Base-by-base conservation (phyloP, 495 filamentous ascomycete species). In the Aspergillus baeticus region DNA sequence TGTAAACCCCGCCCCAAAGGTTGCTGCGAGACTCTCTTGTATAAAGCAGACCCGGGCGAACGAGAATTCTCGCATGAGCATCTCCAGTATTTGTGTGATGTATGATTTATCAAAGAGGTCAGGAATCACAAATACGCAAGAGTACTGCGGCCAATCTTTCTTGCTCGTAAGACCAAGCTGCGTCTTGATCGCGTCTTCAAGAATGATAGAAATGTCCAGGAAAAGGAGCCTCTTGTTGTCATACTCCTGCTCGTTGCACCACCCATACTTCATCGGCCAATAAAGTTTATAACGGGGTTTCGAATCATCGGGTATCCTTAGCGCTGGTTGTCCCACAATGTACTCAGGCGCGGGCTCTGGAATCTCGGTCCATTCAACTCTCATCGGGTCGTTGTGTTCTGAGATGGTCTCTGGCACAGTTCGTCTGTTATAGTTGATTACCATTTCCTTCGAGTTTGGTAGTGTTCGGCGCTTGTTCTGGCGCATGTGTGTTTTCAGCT, bases 281-380 rank as follows among this genome's bases (percentile, higher is more conserved):
- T 86, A 91, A 3, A 98, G 75, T 67, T 90, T 92, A 74, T 95
- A 97, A 54, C 88, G 85, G 8, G 92, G 94, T 10, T 80, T 84
- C n/a, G 94, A 98, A 49, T 86, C 76, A 63, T 98, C 94, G 0
- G 94, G 87, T 42, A 98, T 87, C 18, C 95, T 84, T 49, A 90
- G 76, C 7, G 95, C 94, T 34, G 87, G 80, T 36, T 90, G 82
- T 6, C 94, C 94, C 26, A 89, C 85, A 61, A 96, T 88, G 60
- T 85, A 87, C 21, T 86, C 84, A 8, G 88, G 86, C 10, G 82
- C 77, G 22, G 80, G 69, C 51, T 80, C 77, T 17, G 84, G 79
- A n/a, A 95, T 74, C 54, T 97, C 92, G 1, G 94, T 98, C 94
- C 94, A 98, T 44, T 98, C 95, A 22, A 97, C 84, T 42, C 93